Evolutionary conservation across 1,284 basidiomycete genomes (phyloP), one percentile per base, ranked within the genome.

Genomic region (Austroboletus novae-zelandiae): DNA sequence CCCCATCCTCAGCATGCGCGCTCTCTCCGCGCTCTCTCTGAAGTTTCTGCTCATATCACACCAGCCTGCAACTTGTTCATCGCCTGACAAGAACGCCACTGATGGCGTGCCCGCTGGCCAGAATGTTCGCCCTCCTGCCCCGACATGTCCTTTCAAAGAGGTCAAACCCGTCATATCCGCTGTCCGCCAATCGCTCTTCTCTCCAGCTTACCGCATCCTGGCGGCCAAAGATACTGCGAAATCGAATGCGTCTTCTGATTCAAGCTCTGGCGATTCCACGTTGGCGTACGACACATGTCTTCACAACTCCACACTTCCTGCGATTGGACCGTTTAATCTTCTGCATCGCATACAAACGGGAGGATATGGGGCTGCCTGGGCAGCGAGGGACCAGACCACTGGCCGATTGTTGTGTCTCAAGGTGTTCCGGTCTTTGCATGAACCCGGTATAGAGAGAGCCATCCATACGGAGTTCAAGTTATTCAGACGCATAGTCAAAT

Each of bases 401-500:
- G 60, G 54, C 2, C 53, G 54, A 11, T 1, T 67, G n/a, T 17
- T 65, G 32, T 65, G 67, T 47, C 53, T 65, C 36, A 69, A 65
- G 34, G 36, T 44, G 10, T 68, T 62, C 39, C 44, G 37, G 9
- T 35, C 48, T 10, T 35, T 60, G 46, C 34, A 36, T 11, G 15
- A 54, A n/a, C 20, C 6, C 2, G 6, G 34, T 3, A 8, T 57
- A 3, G 27, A 2, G 17, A 42, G 48, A 15, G 61, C 61, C 4
- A 49, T 66, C 17, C 39, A 18, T 37, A 49, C 29, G 9, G 64
- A 65, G 9, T 53, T 65, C 34, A 55, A 11, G 14, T 43, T 47
- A 3, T 69, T 67, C 47, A 65, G 52, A 42, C 65, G 64, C 4
- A 54, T 69, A 35, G 62, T 52, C 3, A 62, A 61, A 37, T 65